A percentile compares a stretch with the other conserved stretches of the same genome.
Conservation (phyloP, 352 stramenopile genomes). For the Phytophthora litchii region DNA sequence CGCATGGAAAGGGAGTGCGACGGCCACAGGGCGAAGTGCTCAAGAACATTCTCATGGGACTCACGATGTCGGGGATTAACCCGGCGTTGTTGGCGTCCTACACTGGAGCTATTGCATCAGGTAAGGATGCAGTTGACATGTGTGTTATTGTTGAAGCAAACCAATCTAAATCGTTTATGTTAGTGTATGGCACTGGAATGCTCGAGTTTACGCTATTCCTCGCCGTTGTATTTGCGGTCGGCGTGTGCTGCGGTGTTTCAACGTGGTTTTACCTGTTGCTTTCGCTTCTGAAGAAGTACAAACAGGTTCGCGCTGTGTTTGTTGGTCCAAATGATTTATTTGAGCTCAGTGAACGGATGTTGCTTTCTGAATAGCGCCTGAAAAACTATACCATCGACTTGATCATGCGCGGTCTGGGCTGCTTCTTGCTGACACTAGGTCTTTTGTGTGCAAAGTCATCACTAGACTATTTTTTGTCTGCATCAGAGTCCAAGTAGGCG, state of each 20-base stretch:
- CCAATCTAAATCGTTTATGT: slow-evolving; percentile 2
- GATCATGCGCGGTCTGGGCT: slow-evolving; percentile 86
- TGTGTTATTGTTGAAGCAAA: neutral
- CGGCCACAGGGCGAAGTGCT: slow-evolving; percentile 68
- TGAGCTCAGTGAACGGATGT: slow-evolving; percentile 4
- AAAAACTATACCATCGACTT: slow-evolving; percentile 86
- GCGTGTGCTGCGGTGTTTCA: slow-evolving; percentile 85
- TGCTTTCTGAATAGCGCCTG: slow-evolving; percentile 47
- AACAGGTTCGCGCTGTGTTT: slow-evolving; percentile 58
- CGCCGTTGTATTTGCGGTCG: slow-evolving; percentile 83
- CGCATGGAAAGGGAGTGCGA: slow-evolving; percentile 54
- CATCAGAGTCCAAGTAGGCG: slow-evolving; percentile 43
- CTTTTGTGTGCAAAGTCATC: slow-evolving; percentile 87
- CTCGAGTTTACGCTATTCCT: slow-evolving; percentile 88
- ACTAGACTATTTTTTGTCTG: slow-evolving; percentile 81
- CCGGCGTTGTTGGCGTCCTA: slow-evolving; percentile 85
- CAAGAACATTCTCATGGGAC: slow-evolving; percentile 84
- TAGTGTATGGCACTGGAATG: slow-evolving; percentile 88
- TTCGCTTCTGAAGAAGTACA: slow-evolving; percentile 90
- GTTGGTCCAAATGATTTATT: slow-evolving; percentile 1
- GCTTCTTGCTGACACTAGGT: slow-evolving; percentile 82
- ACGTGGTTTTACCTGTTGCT: slow-evolving; percentile 91
- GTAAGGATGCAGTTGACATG: slow-evolving; percentile 31
- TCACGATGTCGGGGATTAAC: slow-evolving; percentile 91
- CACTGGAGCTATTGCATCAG: slow-evolving; percentile 86